Conservation (phyloP, 23 red algal species). For the Gracilariopsis chorda region DNA sequence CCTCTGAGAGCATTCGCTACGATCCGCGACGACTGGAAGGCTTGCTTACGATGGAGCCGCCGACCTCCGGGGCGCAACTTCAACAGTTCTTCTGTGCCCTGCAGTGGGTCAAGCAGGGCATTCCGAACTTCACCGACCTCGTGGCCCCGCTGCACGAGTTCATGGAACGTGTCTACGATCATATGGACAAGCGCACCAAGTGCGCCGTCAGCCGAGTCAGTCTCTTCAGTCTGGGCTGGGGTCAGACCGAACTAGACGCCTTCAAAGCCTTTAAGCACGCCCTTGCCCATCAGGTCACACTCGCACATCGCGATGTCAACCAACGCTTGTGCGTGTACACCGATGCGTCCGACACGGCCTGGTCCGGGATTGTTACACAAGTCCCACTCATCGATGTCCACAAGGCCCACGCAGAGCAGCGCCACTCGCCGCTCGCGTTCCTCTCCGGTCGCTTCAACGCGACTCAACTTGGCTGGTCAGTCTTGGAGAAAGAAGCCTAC, state of each 20-base stretch:
- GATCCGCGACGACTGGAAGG: background rate
- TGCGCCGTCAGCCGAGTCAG: background rate
- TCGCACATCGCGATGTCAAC: conserved; percentile 12
- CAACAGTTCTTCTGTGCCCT: conserved; percentile 48
- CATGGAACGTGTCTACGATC: conserved; percentile 30
- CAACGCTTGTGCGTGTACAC: conserved; percentile 41
- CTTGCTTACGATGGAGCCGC: conserved; percentile 21
- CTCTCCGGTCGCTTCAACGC: conserved; percentile 18
- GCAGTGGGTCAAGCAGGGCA: conserved; percentile 51
- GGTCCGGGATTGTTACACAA: conserved; percentile 30
- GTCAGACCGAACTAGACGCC: background rate
- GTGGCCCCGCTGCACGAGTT: conserved; percentile 32
- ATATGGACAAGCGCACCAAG: conserved; percentile 46
- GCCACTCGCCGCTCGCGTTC: background rate
- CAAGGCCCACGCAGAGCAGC: background rate
- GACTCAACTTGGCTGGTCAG: conserved; percentile 39
- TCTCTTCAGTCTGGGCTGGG: conserved; percentile 6
- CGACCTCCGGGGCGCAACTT: conserved; percentile 20
- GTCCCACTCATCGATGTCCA: background rate
- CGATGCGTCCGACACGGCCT: conserved; percentile 41
- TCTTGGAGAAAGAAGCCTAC: conserved; percentile 42
- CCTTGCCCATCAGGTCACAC: conserved; percentile 9
- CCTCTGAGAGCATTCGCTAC: background rate
- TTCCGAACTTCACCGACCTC: conserved; percentile 32
- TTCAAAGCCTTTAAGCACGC: conserved; percentile 29